Conservation (phyloP, 768 basidiomycete species). For the Mycena sanguinolenta region DNA sequence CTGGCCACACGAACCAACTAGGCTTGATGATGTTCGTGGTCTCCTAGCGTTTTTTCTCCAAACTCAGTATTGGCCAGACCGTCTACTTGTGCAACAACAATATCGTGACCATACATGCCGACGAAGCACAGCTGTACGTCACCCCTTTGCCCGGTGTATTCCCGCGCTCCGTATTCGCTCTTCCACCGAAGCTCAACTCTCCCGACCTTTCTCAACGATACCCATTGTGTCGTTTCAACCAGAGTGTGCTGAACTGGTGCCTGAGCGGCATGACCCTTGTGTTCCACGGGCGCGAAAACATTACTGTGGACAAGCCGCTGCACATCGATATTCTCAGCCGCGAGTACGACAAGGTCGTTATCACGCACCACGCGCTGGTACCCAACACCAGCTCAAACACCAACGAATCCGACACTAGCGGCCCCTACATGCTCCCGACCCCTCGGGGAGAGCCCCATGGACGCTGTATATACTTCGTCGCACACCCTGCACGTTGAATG, state of each 20-base stretch:
- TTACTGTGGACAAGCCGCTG: slow-evolving; percentile 12
- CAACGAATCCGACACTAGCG: not conserved
- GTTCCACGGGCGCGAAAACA: slow-evolving; percentile 30
- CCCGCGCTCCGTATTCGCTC: slow-evolving; percentile 2
- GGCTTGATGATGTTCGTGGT: slow-evolving; percentile 12
- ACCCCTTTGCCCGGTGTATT: slow-evolving; percentile 8
- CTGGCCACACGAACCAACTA: slow-evolving; percentile 12
- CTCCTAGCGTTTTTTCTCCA: not conserved
- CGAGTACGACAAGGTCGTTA: not conserved
- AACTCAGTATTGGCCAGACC: slow-evolving; percentile 16
- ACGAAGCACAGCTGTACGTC: slow-evolving; percentile 4
- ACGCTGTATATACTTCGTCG: not conserved
- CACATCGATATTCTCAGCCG: slow-evolving; percentile 28
- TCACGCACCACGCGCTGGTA: slow-evolving; percentile 25
- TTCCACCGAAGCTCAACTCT: not conserved
- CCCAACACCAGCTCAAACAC: not conserved
- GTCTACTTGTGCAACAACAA: slow-evolving; percentile 30
- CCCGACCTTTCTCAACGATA: not conserved
- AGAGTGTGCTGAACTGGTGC: slow-evolving; percentile 5
- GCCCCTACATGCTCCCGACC: not conserved
- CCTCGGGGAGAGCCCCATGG: slow-evolving; percentile 22
- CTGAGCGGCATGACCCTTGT: slow-evolving; percentile 32
- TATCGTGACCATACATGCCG: slow-evolving; percentile 17
- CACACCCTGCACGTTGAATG: slow-evolving; percentile 33
- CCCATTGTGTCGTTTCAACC: not conserved